phyloP scores from a whole-genome alignment of 169 alveolate genomes.

The Babesia divergens region DNA sequence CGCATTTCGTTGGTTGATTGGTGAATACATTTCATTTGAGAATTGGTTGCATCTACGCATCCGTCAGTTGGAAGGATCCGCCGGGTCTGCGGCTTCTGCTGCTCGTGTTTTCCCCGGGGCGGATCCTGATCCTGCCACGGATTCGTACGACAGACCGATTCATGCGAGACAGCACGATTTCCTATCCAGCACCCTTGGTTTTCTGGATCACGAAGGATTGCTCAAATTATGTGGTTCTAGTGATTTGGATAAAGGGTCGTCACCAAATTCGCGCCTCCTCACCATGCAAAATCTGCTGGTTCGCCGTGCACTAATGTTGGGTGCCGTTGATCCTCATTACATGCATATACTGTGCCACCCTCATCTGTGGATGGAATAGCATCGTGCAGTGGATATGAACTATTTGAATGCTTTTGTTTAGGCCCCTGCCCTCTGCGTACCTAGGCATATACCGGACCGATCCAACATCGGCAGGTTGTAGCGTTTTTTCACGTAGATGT shows the following conservation, averaged over 20 bases:
- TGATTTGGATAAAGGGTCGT: no score
- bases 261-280: no score
- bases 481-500: no score
- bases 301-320: conserved; percentile 9
- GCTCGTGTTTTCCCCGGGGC: neutral
- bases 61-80: conserved; percentile 10
- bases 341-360: conserved; percentile 7
- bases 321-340: conserved; percentile 1
- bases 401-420: no score
- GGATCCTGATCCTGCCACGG: neutral
- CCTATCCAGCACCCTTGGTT: neutral
- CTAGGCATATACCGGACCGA: no score
- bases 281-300: neutral
- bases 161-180: conserved; percentile 3
- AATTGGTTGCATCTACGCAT: conserved; percentile 46
- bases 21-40: conserved; percentile 58
- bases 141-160: neutral
- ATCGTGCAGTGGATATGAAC: no score
- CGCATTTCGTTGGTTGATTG: conserved; percentile 56
- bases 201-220: neutral
- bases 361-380: conserved; percentile 2
- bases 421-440: no score
- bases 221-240: neutral
- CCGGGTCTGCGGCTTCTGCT: neutral
- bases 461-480: no score